Conservation (phyloP, 768 basidiomycete genomes). For the Pholiota microspora region DNA sequence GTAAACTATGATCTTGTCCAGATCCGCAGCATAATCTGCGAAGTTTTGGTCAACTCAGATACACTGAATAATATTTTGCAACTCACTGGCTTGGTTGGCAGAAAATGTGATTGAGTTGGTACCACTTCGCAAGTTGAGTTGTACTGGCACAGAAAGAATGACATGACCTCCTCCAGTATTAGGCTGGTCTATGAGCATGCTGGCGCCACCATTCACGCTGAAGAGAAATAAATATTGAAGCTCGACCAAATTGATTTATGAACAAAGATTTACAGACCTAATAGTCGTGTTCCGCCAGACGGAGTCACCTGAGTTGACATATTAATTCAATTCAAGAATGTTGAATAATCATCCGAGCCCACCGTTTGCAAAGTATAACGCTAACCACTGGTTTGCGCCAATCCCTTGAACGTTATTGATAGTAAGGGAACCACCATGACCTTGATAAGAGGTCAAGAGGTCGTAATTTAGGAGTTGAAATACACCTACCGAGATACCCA, state of each 20-base stretch:
- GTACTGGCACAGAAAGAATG: conserved; percentile 55
- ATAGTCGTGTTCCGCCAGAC: conserved; percentile 59
- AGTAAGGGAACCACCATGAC: conserved; percentile 56
- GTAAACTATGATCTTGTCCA: conserved; percentile 63
- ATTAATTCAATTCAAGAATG: neutral
- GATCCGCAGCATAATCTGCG: conserved; percentile 56
- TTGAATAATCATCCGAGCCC: neutral
- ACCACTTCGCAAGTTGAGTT: conserved; percentile 46
- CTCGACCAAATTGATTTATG: neutral
- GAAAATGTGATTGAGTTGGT: conserved; percentile 51
- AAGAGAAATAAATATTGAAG: neutral
- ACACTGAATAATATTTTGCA: neutral
- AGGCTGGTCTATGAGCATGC: conserved; percentile 53
- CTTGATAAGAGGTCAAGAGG: conserved; percentile 22
- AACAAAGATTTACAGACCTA: conserved; percentile 35
- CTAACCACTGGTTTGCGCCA: conserved; percentile 56
- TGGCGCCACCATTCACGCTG: conserved; percentile 58
- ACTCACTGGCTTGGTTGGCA: conserved; percentile 48
- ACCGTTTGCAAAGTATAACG: conserved; percentile 60
- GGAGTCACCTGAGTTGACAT: conserved; percentile 38
- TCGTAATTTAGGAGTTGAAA: neutral
- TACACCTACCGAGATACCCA: conserved; percentile 49
- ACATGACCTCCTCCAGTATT: conserved; percentile 54
- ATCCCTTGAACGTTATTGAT: conserved; percentile 55
- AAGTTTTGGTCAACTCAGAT: neutral